Percentiles rank a stretch among this genome's conserved stretches.
Evolutionary conservation across 2,329 filamentous ascomycete species (phyloP).

Genomic region (Sclerotinia trifoliorum): DNA sequence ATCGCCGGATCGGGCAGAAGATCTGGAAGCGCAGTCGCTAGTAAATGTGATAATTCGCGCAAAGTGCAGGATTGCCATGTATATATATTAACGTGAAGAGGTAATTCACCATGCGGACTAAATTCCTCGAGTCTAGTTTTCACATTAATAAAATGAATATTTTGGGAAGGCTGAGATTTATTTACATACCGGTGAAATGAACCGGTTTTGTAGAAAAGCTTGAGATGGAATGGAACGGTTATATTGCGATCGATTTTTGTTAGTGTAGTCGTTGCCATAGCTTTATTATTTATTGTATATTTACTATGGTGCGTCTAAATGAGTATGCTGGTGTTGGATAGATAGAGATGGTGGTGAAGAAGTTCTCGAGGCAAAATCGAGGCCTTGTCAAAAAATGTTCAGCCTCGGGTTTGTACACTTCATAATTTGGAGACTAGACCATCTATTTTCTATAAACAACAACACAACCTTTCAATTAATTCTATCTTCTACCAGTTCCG

Average conservation of each 20-base stretch:
- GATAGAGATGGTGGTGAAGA: conserved; percentile 6
- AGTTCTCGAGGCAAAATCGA: conserved; percentile 27
- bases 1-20: conserved; percentile 71
- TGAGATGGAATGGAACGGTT: conserved; percentile 78
- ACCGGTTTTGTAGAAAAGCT: conserved; percentile 76
- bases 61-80: conserved; percentile 83
- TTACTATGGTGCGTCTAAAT: conserved; percentile 1
- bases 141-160: not conserved
- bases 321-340: conserved; percentile 22
- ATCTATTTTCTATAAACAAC: not conserved
- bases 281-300: not conserved
- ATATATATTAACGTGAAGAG: conserved; percentile 74
- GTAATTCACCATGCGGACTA: conserved; percentile 51
- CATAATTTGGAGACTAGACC: not conserved
- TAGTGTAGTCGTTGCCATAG: conserved; percentile 37
- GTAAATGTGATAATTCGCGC: conserved; percentile 73
- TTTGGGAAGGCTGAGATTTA: conserved; percentile 31
- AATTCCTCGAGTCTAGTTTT: conserved; percentile 68
- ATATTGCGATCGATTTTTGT: conserved; percentile 62
- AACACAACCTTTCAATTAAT: not conserved
- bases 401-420: conserved; percentile 19
- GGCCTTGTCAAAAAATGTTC: conserved; percentile 20
- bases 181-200: conserved; percentile 69
- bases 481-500: not conserved
- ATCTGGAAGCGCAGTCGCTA: conserved; percentile 65